Conservation (phyloP, 345 rosid species). For the Kernera saxatilis region DNA sequence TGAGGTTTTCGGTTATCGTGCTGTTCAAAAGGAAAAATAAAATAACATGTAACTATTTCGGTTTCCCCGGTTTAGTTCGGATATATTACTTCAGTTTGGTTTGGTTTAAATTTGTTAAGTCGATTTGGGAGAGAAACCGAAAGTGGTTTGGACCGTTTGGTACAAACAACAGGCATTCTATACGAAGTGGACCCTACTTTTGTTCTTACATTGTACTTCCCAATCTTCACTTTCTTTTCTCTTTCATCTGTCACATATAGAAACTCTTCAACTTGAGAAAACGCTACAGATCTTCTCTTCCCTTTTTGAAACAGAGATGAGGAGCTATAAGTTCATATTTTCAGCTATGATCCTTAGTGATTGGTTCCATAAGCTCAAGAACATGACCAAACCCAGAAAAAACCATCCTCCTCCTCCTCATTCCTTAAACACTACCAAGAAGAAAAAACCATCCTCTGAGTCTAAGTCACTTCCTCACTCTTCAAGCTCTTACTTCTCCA, state of each 20-base stretch:
- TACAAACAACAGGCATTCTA: conserved; percentile 12
- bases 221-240: conserved; percentile 12
- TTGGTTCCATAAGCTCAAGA: conserved; percentile 77
- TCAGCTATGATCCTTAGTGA: conserved; percentile 58
- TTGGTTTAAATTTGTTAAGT: background rate
- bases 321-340: conserved; percentile 44
- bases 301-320: conserved; percentile 33
- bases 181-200: conserved; percentile 9
- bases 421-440: conserved; percentile 11
- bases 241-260: background rate
- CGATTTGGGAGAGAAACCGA: background rate
- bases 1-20: too few relatives aligned
- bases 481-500: conserved; percentile 22
- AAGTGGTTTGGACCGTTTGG: conserved; percentile 3
- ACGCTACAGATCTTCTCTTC: background rate
- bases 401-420: conserved; percentile 3
- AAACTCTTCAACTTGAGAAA: background rate
- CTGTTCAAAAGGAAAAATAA: too few relatives aligned
- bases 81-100: background rate
- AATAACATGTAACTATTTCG: background rate
- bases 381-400: conserved; percentile 32
- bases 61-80: background rate
- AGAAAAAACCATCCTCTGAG: background rate
- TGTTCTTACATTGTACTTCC: background rate
- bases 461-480: conserved; percentile 18